Conservation (phyloP, 768 basidiomycete species). For the Hypholoma sublateritium region DNA sequence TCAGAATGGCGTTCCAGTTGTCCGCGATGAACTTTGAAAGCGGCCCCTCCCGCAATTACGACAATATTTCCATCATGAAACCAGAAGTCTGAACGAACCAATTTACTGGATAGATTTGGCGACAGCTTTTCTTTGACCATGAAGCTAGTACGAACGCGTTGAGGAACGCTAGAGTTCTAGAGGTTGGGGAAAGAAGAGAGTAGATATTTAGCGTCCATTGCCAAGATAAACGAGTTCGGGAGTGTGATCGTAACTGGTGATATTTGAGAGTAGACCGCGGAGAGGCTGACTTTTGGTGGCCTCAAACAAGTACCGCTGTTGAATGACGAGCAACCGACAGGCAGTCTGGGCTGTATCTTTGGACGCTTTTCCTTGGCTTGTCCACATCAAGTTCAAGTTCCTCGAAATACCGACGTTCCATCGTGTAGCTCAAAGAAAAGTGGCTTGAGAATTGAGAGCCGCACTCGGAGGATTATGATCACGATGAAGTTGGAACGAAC, state of each 20-base stretch:
- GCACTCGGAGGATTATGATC: no score
- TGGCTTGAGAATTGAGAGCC: no score
- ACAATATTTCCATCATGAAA: conserved; percentile 73
- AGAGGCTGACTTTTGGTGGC: not conserved
- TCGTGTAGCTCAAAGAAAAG: no score
- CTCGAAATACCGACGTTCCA: no score
- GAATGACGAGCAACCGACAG: not conserved
- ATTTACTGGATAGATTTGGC: conserved; percentile 20
- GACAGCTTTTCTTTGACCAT: conserved; percentile 17
- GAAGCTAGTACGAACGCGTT: not conserved
- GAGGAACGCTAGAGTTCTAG: no score
- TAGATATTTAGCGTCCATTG: not conserved
- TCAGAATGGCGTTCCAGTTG: conserved; percentile 77
- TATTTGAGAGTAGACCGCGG: not conserved
- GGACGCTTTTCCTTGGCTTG: no score
- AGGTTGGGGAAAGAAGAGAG: not conserved
- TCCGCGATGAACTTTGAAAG: conserved; percentile 75
- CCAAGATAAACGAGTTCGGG: not conserved
- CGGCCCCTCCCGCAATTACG: conserved; percentile 53
- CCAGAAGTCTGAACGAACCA: conserved; percentile 64
- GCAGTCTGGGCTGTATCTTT: no score
- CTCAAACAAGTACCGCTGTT: not conserved
- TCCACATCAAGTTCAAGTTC: no score
- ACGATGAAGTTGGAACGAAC: no score
- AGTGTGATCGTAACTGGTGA: not conserved